Evolutionary conservation across 1,139 yeast genomes (phyloP), one percentile per base, ranked within the genome.

Genomic region (Pichia sp.): DNA sequence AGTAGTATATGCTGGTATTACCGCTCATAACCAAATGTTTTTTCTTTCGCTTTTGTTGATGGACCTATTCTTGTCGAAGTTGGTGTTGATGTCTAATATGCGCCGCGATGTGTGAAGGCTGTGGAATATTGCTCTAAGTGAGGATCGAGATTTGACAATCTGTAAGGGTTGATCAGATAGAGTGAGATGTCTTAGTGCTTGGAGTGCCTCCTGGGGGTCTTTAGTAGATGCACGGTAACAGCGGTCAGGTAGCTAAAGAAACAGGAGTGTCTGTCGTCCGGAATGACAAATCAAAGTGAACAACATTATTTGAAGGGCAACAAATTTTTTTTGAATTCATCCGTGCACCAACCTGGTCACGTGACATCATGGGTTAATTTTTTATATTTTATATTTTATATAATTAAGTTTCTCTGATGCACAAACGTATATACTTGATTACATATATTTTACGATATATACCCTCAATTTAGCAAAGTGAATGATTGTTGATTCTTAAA

Each of bases 1-100:
- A 62, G 47, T 62, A 61, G 46, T 60, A 64, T n/a, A 47, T 48
- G 19, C 58, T 60, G 5, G 54, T 41, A 27, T 41, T 41, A 27
- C 19, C 44, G 27, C 44, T 41, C 44, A 41, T 41, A n/a, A 27
- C 25, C 27, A n/a, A 52, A 14, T 14, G n/a, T 31, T 5, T 31
- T 31, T 31, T 31, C 14, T 31, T 31, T 31, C n/a, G n/a, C 14
- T 31, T 31, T n/a, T 5, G n/a, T 31, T 31, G 14, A 31, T 16
- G n/a, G 5, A 19, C 13, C 19, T 36, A 14, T 19, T 36, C 16
- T 19, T 36, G 25, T 36, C 19, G 22, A 18, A 33, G n/a, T 19
- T 30, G 43, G 7, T 10, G 30, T 27, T 11, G 30, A 8, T 11
- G 29, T 41, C n/a, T 16, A 27, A 27, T 27, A 27, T 41, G 30